Conservation (phyloP, 139 green algal genomes). For the Tetradesmus obliquus region DNA sequence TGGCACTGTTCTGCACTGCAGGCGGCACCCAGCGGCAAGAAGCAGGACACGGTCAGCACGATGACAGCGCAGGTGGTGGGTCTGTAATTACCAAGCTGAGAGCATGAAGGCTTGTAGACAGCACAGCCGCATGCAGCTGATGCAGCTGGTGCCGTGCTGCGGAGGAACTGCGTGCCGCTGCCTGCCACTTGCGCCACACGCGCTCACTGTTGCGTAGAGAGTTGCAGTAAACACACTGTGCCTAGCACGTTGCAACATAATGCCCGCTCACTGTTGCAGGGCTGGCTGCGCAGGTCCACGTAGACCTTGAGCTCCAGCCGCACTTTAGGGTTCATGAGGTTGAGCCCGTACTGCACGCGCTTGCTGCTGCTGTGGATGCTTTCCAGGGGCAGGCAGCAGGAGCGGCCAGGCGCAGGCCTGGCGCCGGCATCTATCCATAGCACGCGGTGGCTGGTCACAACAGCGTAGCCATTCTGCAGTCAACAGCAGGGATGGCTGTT, state of each 20-base stretch:
- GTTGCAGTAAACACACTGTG: too few species aligned
- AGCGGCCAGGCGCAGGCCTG: neutral
- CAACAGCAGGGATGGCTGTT: neutral
- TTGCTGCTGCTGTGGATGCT: constrained; percentile 28
- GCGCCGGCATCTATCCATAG: constrained; percentile 63
- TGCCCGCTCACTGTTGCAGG: constrained; percentile 27
- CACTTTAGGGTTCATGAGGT: constrained; percentile 51
- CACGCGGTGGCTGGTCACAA: constrained; percentile 64
- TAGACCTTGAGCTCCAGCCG: constrained; percentile 54
- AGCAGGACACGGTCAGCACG: neutral
- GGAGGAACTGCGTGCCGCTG: too few species aligned
- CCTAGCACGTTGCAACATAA: too few species aligned
- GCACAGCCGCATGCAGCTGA: neutral
- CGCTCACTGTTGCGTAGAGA: too few species aligned
- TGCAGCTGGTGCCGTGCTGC: too few species aligned
- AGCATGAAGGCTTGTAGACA: too few species aligned
- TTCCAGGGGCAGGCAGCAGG: constrained; percentile 50
- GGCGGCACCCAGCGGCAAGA: neutral
- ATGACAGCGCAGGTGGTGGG: neutral
- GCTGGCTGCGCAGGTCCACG: constrained; percentile 33
- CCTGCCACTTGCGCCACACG: too few species aligned
- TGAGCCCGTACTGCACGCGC: constrained; percentile 37
- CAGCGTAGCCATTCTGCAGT: constrained; percentile 58
- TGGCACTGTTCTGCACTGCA: constrained; percentile 47
- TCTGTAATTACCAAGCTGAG: too few species aligned